Conservation (phyloP, 768 basidiomycete genomes). For the Lenzites betulinus region DNA sequence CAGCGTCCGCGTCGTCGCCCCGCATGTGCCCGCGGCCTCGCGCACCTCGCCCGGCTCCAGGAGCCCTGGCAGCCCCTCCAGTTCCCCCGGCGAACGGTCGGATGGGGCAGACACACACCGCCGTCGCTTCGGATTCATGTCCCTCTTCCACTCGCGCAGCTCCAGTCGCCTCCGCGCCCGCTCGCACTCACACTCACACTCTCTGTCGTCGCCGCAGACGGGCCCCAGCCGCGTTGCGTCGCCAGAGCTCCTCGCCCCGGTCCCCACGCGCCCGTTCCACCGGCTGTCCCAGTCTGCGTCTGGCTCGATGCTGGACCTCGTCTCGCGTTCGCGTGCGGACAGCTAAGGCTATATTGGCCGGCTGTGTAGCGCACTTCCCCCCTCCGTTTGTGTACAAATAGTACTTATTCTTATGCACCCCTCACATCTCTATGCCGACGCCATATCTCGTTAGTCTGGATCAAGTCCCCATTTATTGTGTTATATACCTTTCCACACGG, state of each 20-base stretch:
- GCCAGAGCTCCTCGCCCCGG: conserved; percentile 3
- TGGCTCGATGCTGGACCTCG: conserved; percentile 12
- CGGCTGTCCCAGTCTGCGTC: conserved; percentile 14
- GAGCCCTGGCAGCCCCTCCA: background rate
- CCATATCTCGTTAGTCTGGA: too few relatives aligned
- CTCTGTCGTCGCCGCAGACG: background rate
- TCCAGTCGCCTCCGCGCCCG: conserved; percentile 6
- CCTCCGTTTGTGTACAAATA: background rate
- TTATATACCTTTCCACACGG: too few relatives aligned
- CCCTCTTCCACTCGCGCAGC: conserved; percentile 18
- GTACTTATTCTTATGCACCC: background rate
- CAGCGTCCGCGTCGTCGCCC: background rate
- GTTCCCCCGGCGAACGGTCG: background rate
- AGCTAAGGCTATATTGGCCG: background rate
- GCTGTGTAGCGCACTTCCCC: background rate
- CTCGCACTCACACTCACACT: conserved; percentile 4
- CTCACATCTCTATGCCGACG: too few relatives aligned
- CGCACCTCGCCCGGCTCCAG: background rate
- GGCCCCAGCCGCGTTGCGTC: conserved; percentile 6
- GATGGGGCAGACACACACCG: conserved; percentile 15
- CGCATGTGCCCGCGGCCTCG: background rate
- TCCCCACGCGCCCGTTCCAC: conserved; percentile 7
- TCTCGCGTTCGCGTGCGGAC: conserved; percentile 12
- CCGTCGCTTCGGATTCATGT: conserved; percentile 16
- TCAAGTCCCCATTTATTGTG: too few relatives aligned